phyloP scores from a whole-genome alignment of 768 basidiomycete species.

The Amanita polypyramis region DNA sequence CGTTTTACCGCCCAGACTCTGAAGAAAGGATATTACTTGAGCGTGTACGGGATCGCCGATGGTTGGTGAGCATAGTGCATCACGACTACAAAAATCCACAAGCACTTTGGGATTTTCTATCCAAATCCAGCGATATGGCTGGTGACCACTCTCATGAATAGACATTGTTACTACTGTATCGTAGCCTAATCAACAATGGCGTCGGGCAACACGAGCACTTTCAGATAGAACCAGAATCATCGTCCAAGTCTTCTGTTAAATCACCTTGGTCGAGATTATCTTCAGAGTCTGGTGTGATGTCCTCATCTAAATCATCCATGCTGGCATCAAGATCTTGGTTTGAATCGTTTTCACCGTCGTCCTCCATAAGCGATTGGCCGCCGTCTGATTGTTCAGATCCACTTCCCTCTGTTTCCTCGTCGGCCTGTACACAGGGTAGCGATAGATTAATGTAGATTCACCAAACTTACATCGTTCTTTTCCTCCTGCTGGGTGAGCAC shows the following conservation, averaged over 20 bases:
- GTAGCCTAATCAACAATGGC: not conserved
- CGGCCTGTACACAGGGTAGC: constrained; percentile 15
- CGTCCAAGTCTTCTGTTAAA: constrained; percentile 39
- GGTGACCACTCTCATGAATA: not conserved
- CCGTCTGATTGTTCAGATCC: constrained; percentile 30
- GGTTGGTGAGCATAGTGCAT: constrained; percentile 89
- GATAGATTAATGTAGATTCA: not conserved
- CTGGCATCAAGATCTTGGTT: constrained; percentile 50
- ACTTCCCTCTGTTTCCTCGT: constrained; percentile 40
- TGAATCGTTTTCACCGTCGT: constrained; percentile 40
- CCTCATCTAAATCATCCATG: constrained; percentile 47
- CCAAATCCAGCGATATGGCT: not conserved
- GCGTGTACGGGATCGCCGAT: constrained; percentile 56
- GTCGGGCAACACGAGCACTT: not conserved
- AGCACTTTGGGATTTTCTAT: constrained; percentile 81
- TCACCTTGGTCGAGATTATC: constrained; percentile 25
- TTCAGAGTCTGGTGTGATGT: constrained; percentile 33
- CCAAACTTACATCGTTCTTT: constrained; percentile 59
- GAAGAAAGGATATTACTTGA: constrained; percentile 67
- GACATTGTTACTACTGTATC: not conserved
- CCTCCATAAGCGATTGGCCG: constrained; percentile 32
- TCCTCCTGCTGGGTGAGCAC: constrained; percentile 69
- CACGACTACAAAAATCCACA: constrained; percentile 80
- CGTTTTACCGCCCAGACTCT: constrained; percentile 71
- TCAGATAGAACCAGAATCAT: constrained; percentile 30